A percentile compares a stretch with the other conserved stretches of the same genome.
Evolutionary conservation across 2,329 filamentous ascomycete genomes (phyloP).

Genomic region (Zymoseptoria pseudotritici): DNA sequence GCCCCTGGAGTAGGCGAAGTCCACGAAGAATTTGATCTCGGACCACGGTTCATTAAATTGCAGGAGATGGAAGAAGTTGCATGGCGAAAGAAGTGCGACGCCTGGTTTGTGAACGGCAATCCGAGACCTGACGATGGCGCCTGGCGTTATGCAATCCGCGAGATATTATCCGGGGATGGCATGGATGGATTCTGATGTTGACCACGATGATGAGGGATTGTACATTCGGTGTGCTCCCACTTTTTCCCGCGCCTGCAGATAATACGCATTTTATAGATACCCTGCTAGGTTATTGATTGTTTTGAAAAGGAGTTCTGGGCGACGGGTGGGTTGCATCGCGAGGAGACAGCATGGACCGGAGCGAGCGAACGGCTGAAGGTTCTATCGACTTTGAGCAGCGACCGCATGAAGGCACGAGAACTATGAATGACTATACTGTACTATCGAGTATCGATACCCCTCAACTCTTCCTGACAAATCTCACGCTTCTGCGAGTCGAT

Average conservation of each 20-base stretch:
- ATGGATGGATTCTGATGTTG: conserved; percentile 9
- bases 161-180: conserved; percentile 16
- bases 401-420: neutral
- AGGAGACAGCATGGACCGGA: neutral
- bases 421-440: neutral
- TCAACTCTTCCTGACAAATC: neutral
- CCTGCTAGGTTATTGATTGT: neutral
- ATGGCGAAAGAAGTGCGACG: conserved; percentile 81
- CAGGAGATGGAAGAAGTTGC: conserved; percentile 87
- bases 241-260: conserved; percentile 12
- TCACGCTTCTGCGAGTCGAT: neutral
- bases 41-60: conserved; percentile 81
- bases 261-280: conserved; percentile 3
- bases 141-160: conserved; percentile 35
- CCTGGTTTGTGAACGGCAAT: conserved; percentile 63
- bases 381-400: neutral
- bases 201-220: neutral
- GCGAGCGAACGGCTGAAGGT: neutral
- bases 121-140: conserved; percentile 69
- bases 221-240: conserved; percentile 6
- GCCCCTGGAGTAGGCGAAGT: conserved; percentile 63
- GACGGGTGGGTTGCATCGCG: neutral
- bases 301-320: neutral
- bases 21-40: conserved; percentile 95
- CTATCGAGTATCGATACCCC: neutral